Base-by-base conservation (phyloP, 495 filamentous ascomycete genomes). In the Hypoxylon rickii region DNA sequence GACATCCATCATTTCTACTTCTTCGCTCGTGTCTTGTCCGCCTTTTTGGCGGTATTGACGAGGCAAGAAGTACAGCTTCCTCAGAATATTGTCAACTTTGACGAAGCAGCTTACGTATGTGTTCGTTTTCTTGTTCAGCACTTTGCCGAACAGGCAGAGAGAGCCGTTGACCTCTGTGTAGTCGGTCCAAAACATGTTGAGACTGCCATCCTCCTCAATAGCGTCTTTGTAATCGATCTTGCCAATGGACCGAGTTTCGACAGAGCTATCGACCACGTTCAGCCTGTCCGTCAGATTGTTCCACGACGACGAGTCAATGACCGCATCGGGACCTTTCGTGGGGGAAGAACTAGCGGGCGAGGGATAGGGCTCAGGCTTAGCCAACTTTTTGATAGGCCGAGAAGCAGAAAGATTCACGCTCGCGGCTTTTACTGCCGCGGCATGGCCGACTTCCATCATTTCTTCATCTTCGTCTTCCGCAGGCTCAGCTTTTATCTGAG, bases 101-200 rank as follows among this genome's bases (percentile, higher is more conserved):
- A 96, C 83, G 62, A 98, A 97, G 48, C 93, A 95, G 72, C 92
- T 97, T 24, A 90, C 86, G 68, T 86, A 91, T 24, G 74, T 75
- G 26, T 83, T 85, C 18, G 81, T 88, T 57, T 85, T 87, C 71
- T 93, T 96, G 71, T 97, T 91, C 66, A 88, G 87, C 2, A 96
- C 95, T 66, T 98, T 98, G 44, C 94, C 94, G 72, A 97, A 98
- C 29, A 98, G 80, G 69, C 91, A 96, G 2, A 98, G 76, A 58
- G 85, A 90, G 34, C 93, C 95, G 66, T 93, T 91, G 69, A 97
- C 76, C 68, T 98, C 94, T 0, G 90, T 91, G 61, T 95, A 97
- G 67, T 98, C 94, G 10, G 91, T 84, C 94, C 94, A 98, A 73
- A 96, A 98, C 78, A 98, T 88, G 60, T 86, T 87, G 13, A 98